These are phyloP conservation scores for Coemansia sp. DNA, from an alignment of 192 early-diverging fungal species.

Conservation along the genomic window DNA sequence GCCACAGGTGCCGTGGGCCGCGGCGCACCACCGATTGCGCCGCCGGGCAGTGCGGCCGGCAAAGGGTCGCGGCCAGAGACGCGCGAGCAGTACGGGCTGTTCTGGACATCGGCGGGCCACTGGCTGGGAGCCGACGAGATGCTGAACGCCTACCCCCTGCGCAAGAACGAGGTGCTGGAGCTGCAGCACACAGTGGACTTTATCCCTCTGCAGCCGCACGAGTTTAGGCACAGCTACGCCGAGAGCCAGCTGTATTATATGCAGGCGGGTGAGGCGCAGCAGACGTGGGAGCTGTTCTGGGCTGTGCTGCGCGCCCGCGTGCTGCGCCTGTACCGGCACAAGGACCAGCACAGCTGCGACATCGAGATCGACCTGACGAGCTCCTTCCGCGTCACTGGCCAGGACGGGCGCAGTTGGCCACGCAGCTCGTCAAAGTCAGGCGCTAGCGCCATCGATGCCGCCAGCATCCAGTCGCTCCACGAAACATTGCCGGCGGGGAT, in stretches of 20 bases:
- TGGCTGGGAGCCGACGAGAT: slow-evolving; percentile 50
- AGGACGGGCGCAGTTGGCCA: slow-evolving; percentile 38
- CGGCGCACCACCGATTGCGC: neutral
- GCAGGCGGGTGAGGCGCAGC: slow-evolving; percentile 4
- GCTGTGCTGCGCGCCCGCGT: slow-evolving; percentile 34
- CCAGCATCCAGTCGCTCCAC: slow-evolving; percentile 9
- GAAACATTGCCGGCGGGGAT: slow-evolving; percentile 18
- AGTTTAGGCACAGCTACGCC: slow-evolving; percentile 47
- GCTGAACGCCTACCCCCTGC: slow-evolving; percentile 45
- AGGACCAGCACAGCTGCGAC: slow-evolving; percentile 23
- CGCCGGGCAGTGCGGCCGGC: slow-evolving; percentile 14
- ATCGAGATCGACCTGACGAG: slow-evolving; percentile 32
- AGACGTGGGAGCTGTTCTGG: slow-evolving; percentile 45
- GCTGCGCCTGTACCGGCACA: slow-evolving; percentile 34
- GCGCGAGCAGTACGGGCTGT: slow-evolving; percentile 50
- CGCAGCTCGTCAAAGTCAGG: slow-evolving; percentile 16
- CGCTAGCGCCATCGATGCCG: neutral
- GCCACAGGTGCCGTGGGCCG: neutral
- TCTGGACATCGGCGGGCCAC: slow-evolving; percentile 51
- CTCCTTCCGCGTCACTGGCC: slow-evolving; percentile 33
- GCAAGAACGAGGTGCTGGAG: slow-evolving; percentile 47
- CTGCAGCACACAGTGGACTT: slow-evolving; percentile 48
- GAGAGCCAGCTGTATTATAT: slow-evolving; percentile 43
- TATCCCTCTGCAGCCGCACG: slow-evolving; percentile 45
- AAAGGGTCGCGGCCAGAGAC: slow-evolving; percentile 21